Evolutionary conservation across 148 eudicot species (phyloP).

Genomic region (Cornus controversa): DNA sequence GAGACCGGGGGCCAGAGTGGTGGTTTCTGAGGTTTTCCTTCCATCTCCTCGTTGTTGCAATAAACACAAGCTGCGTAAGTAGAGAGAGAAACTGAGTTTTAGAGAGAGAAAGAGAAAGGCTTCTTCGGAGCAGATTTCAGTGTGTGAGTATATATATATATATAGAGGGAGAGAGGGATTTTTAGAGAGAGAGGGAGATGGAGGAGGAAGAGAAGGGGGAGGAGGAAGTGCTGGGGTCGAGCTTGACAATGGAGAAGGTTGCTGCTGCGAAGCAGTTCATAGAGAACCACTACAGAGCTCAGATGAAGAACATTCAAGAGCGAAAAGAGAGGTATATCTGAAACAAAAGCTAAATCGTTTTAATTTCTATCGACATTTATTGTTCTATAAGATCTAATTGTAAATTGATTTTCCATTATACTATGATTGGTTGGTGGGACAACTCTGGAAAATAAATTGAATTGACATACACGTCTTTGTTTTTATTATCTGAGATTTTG

Average conservation of each 20-base stretch:
- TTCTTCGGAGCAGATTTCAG: no score
- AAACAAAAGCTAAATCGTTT: not conserved
- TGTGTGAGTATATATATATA: not conserved
- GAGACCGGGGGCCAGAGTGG: constrained; percentile 38
- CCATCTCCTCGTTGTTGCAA: constrained; percentile 17
- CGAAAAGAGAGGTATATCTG: constrained; percentile 66
- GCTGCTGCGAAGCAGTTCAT: constrained; percentile 92
- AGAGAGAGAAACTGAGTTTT: constrained; percentile 12
- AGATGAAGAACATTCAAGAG: constrained; percentile 87
- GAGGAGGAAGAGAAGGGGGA: constrained; percentile 33
- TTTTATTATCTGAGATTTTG: not conserved
- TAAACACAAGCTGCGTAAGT: constrained; percentile 13
- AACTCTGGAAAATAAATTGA: not conserved
- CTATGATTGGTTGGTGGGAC: not conserved
- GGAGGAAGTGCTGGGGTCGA: constrained; percentile 79
- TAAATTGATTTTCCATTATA: not conserved
- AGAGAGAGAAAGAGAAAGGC: constrained; percentile 11
- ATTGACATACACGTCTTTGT: not conserved
- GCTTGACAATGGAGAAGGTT: constrained; percentile 93
- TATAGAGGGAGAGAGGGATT: constrained; percentile 17
- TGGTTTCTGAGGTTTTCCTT: constrained; percentile 23
- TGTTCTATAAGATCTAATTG: constrained; percentile 11
- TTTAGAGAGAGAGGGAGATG: constrained; percentile 19
- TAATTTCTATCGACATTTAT: not conserved
- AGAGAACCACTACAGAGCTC: constrained; percentile 90